Percentiles rank a stretch among this genome's conserved stretches.
phyloP scores from a whole-genome alignment of 108 stramenopile species.

The Nitzschia sp. region DNA sequence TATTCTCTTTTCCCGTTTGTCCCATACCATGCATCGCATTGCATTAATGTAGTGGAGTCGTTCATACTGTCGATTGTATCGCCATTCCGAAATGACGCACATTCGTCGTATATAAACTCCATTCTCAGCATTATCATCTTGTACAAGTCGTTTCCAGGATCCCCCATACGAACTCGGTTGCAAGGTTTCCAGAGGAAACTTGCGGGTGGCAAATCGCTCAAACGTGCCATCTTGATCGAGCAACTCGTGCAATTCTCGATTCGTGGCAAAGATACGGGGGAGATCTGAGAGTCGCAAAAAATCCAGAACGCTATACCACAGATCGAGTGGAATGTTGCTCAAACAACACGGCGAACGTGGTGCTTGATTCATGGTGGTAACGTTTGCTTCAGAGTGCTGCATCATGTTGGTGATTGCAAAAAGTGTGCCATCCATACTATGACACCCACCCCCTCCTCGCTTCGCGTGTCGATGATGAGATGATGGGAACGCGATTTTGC shows the following conservation, averaged over 20 bases:
- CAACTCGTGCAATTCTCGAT: neutral
- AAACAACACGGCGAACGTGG: no score
- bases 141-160: constrained; percentile 1
- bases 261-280: neutral
- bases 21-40: constrained; percentile 1
- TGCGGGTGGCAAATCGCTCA: neutral
- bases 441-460: no score
- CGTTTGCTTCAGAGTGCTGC: no score
- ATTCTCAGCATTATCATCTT: constrained; percentile 1
- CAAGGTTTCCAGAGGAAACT: neutral
- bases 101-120: constrained; percentile 1
- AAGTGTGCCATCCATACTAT: no score
- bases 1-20: neutral
- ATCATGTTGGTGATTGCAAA: no score
- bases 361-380: no score
- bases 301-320: neutral
- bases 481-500: no score
- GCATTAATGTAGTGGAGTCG: neutral
- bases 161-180: neutral
- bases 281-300: neutral
- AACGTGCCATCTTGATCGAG: neutral
- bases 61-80: neutral
- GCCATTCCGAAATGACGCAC: neutral
- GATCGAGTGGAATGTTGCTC: neutral
- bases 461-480: no score